These are phyloP conservation scores for Zalaria obscura DNA, from an alignment of 2,329 filamentous ascomycete species.

Conservation along the genomic window DNA sequence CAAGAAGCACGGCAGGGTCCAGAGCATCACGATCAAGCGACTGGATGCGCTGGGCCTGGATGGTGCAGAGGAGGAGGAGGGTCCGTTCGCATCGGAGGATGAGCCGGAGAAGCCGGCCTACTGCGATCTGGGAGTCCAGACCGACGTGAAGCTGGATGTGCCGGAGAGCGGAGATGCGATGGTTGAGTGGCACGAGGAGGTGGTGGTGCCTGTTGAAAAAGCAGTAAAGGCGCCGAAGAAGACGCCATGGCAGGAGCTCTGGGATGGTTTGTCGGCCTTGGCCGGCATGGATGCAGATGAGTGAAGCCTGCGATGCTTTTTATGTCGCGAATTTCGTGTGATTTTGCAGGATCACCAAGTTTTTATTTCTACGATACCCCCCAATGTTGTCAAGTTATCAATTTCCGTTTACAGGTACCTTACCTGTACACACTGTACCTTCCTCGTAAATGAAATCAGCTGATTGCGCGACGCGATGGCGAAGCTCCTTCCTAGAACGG, in stretches of 20 bases:
- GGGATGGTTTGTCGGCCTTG: conserved; percentile 15
- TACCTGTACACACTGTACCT: too few species aligned
- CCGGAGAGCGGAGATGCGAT: neutral
- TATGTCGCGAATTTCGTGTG: too few species aligned
- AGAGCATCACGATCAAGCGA: conserved; percentile 7
- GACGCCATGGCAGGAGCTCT: conserved; percentile 21
- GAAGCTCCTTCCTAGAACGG: too few species aligned
- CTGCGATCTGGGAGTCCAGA: conserved; percentile 5
- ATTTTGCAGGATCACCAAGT: too few species aligned
- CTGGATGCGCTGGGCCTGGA: conserved; percentile 3
- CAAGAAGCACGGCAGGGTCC: conserved; percentile 6
- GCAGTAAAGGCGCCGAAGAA: conserved; percentile 4
- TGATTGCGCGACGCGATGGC: too few species aligned
- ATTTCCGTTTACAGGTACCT: too few species aligned
- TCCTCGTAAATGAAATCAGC: too few species aligned
- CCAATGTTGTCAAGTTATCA: too few species aligned
- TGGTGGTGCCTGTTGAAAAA: neutral
- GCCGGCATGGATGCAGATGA: conserved; percentile 13
- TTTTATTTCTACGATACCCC: too few species aligned
- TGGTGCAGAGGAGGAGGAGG: conserved; percentile 5
- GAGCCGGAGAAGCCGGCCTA: conserved; percentile 6
- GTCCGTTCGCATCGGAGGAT: neutral
- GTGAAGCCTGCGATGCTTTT: too few species aligned
- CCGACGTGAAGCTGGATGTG: neutral
- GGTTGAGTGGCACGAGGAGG: neutral